Evolutionary conservation across 1,139 yeast genomes (phyloP), one percentile per base, ranked within the genome.

Genomic region (Lodderomyces theae): DNA sequence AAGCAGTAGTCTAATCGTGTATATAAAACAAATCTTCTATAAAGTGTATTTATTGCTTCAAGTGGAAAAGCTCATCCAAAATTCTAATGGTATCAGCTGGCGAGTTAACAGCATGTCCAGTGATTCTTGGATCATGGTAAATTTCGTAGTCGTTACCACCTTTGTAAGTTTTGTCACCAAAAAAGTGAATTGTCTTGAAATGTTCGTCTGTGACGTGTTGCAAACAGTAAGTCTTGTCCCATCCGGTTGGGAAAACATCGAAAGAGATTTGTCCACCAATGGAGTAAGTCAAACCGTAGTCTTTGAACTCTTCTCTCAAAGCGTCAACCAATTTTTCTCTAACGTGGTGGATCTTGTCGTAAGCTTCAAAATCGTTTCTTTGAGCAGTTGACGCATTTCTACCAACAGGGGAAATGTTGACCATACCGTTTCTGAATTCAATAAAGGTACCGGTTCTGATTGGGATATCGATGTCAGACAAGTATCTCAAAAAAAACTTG

Each of bases 101-200:
- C 54, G 77, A 72, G 57, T 77, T 74, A 53, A 92, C 97, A 46
- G 97, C 80, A 61, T 94, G 97, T 54, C 98, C 99, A 53, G 86
- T 82, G 53, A 96, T 89, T 79, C 98, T 86, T 43, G 75, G 68
- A 66, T 94, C 98, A 55, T 66, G 73, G 76, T 85, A 94, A 65
- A 92, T 92, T 77, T 94, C 98, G 69, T 83, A 92, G 73, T 92
- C 99, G 71, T 92, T 92, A 71, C 99, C 98, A 60, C 99, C 99
- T 72, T 87, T 72, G 75, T 85, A 86, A 52, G 96, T 79, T 79
- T 92, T 92, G 78, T 92, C 99, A 70, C 99, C 98, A 61, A 92
- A 92, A 81, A 94, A 94, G 76, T 92, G 97, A 58, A 92, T 88
- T 54, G 80, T 76, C 61, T 82, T 75, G 72, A 90, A 94, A 50